Evolutionary conservation across 2,329 filamentous ascomycete genomes (phyloP).

Genomic region (Polytolypa hystricis): DNA sequence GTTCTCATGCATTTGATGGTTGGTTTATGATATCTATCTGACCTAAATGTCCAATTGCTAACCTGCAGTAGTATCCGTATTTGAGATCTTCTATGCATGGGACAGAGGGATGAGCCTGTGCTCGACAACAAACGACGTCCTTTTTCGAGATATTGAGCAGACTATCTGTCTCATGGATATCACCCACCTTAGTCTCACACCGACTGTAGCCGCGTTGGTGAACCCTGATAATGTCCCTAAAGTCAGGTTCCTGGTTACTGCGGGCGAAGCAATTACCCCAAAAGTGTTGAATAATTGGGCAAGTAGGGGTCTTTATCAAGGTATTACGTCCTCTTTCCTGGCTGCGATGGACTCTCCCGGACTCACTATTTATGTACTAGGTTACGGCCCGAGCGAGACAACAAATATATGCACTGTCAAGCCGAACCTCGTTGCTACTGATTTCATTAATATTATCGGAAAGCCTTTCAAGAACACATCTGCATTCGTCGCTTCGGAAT

Average conservation of each 20-base stretch:
- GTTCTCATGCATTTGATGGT: conserved; percentile 70
- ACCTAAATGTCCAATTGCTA: conserved; percentile 7
- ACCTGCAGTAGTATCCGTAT: conserved; percentile 56
- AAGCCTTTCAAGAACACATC: conserved; percentile 65
- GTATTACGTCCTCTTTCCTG: conserved; percentile 20
- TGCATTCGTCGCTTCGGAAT: conserved; percentile 47
- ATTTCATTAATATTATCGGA: conserved; percentile 67
- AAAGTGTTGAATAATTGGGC: conserved; percentile 61
- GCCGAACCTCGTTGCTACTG: conserved; percentile 42
- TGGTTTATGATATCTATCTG: conserved; percentile 7
- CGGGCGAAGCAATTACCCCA: conserved; percentile 68
- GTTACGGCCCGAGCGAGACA: conserved; percentile 74
- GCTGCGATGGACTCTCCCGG: not conserved
- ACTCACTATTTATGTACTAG: conserved; percentile 17
- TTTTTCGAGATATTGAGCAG: conserved; percentile 61
- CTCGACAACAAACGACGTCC: conserved; percentile 58
- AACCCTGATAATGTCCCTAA: conserved; percentile 55
- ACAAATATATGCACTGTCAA: conserved; percentile 80
- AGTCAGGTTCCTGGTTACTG: conserved; percentile 67
- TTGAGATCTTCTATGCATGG: conserved; percentile 85
- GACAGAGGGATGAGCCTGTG: conserved; percentile 67
- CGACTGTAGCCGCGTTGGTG: conserved; percentile 70
- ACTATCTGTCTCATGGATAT: conserved; percentile 53
- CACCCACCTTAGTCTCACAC: conserved; percentile 76
- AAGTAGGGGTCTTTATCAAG: conserved; percentile 58